Evolutionary conservation across 2,329 filamentous ascomycete genomes (phyloP).

Genomic region (Aspergillus hiratsukae): DNA sequence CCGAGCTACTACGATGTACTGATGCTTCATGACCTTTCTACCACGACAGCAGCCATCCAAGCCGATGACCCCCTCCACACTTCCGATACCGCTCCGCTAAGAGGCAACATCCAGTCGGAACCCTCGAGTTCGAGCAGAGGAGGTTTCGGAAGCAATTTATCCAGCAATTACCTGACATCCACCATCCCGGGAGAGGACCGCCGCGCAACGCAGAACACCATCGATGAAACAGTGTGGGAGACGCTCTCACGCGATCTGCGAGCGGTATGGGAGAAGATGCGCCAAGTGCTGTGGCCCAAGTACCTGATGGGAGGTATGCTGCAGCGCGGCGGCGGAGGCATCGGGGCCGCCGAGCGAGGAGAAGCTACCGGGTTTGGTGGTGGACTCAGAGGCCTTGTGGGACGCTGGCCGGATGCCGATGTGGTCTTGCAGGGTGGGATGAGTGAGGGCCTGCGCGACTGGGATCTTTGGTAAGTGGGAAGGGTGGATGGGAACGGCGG

Average conservation of each 20-base stretch:
- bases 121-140: conserved; percentile 41
- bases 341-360: conserved; percentile 53
- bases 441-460: conserved; percentile 87
- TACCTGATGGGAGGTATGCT: conserved; percentile 75
- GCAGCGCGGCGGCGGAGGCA: conserved; percentile 51
- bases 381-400: conserved; percentile 52
- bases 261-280: conserved; percentile 97
- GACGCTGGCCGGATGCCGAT: conserved; percentile 65
- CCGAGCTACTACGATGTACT: neutral
- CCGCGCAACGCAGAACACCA: conserved; percentile 81
- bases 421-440: conserved; percentile 65
- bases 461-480: conserved; percentile 75
- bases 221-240: conserved; percentile 96
- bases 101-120: conserved; percentile 72
- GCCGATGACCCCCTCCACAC: conserved; percentile 79
- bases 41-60: conserved; percentile 69
- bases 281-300: conserved; percentile 91
- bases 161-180: conserved; percentile 80
- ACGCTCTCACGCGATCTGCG: conserved; percentile 89
- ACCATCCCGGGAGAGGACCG: conserved; percentile 91
- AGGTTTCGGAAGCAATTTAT: conserved; percentile 49
- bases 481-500: neutral
- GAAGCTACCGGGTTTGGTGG: conserved; percentile 46
- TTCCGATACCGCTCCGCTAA: conserved; percentile 72
- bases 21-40: neutral